Conservation (phyloP, 2,329 filamentous ascomycete species). For the Fusarium secorum region DNA sequence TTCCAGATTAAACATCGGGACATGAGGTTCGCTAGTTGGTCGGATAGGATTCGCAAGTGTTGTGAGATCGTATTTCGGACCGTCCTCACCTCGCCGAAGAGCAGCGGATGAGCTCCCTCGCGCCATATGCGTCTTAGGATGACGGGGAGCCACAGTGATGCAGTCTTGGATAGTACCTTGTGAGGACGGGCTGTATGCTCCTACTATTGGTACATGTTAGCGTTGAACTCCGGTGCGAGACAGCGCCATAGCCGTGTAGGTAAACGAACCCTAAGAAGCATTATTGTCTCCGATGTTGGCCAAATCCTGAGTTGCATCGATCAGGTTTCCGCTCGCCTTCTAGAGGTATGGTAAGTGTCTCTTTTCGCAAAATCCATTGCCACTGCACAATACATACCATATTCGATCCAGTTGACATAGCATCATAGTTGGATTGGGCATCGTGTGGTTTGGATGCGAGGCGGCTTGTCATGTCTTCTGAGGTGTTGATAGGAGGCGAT, state of each 20-base stretch:
- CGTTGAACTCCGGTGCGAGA: background rate
- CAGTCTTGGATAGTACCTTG: background rate
- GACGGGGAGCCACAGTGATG: background rate
- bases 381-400: background rate
- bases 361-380: background rate
- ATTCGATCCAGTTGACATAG: background rate
- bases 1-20: background rate
- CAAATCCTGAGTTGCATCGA: background rate
- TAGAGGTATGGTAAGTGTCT: background rate
- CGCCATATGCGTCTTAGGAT: background rate
- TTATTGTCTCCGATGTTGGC: background rate
- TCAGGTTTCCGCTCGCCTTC: background rate
- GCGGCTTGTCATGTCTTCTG: background rate
- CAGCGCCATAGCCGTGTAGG: background rate
- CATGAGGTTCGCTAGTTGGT: background rate
- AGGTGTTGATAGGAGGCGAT: background rate
- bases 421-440: background rate
- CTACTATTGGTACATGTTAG: constrained; percentile 5
- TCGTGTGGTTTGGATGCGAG: background rate
- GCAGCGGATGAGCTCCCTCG: background rate
- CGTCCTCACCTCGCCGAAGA: background rate
- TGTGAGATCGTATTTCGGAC: constrained; percentile 1
- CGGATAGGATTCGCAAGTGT: background rate
- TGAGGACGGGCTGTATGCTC: background rate
- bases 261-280: constrained; percentile 16